Evolutionary conservation across 1,284 basidiomycete species (phyloP).

Genomic region (Ceratobasidium sp.): DNA sequence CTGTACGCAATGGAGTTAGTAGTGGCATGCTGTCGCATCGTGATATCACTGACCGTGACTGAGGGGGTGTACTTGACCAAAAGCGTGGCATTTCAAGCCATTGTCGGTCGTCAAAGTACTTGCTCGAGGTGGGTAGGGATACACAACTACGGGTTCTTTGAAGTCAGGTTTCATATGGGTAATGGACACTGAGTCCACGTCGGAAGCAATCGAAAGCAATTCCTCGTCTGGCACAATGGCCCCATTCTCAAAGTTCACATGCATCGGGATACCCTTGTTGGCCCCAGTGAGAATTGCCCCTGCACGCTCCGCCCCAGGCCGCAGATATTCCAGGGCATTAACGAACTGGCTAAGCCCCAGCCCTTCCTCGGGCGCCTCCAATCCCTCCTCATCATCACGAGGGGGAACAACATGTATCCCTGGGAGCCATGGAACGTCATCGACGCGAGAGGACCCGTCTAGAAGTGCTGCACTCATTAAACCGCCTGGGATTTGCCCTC

Average conservation of each 20-base stretch:
- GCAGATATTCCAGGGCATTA: neutral
- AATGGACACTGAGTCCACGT: conserved; percentile 13
- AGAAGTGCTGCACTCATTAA: too few species aligned
- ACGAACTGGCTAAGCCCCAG: neutral
- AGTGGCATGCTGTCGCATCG: too few species aligned
- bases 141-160: neutral
- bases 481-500: too few species aligned
- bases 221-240: neutral
- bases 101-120: conserved; percentile 15
- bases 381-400: too few species aligned
- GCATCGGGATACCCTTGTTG: neutral
- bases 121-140: conserved; percentile 8
- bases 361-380: neutral
- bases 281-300: neutral
- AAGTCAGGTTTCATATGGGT: conserved; percentile 7
- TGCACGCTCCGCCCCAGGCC: neutral
- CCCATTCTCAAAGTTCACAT: neutral
- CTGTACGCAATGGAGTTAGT: neutral
- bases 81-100: neutral
- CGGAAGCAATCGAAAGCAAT: neutral
- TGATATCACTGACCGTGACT: conserved; percentile 21
- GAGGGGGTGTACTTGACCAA: neutral
- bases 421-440: too few species aligned
- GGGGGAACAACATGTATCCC: too few species aligned
- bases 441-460: too few species aligned